Percentiles rank a stretch among this genome's conserved stretches.
These are phyloP conservation scores for Gastrolobium bilobum DNA, from an alignment of 306 rosid genomes.

Conservation along the genomic window DNA sequence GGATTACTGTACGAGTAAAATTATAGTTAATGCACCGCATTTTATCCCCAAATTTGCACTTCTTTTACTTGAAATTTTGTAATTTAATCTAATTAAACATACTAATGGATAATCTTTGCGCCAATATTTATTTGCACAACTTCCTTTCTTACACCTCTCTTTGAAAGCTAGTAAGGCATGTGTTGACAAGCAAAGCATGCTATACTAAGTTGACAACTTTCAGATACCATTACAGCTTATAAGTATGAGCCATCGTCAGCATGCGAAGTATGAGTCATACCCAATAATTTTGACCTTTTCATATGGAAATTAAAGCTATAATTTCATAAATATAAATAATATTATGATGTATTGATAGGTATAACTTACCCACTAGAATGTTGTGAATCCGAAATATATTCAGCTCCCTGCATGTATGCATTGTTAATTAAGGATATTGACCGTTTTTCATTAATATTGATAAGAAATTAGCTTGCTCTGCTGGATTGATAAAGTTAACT, in stretches of 20 bases:
- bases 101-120: neutral
- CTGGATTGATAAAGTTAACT: conserved; percentile 20
- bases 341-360: neutral
- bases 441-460: conserved; percentile 25
- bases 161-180: conserved; percentile 12
- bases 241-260: no score
- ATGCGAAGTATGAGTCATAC: no score
- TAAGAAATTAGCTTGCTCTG: neutral
- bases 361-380: conserved; percentile 66
- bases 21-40: neutral
- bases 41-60: neutral
- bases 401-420: conserved; percentile 77
- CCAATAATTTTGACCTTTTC: conserved; percentile 17
- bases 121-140: neutral
- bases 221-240: conserved; percentile 3
- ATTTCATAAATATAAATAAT: neutral
- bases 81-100: conserved; percentile 8
- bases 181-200: neutral
- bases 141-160: conserved; percentile 13
- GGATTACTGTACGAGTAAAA: neutral
- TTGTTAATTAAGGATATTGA: conserved; percentile 21
- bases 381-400: conserved; percentile 62
- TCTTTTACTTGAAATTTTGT: neutral
- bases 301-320: conserved; percentile 29
- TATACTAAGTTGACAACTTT: conserved; percentile 22